Evolutionary conservation across 129 eudicot genomes (phyloP).

Genomic region (Kitagawia praeruptora): DNA sequence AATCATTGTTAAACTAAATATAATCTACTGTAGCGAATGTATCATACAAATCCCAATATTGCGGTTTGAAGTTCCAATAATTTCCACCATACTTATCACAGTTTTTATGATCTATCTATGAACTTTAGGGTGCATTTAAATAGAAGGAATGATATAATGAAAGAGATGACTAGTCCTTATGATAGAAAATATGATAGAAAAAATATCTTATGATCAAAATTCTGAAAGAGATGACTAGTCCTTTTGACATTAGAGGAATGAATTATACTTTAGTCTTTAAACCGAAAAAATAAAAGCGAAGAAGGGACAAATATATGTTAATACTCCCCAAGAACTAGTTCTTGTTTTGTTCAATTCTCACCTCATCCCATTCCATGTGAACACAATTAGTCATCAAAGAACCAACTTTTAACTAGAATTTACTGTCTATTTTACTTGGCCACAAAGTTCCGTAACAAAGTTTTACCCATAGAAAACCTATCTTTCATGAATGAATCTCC

Average conservation of each 20-base stretch:
- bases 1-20: neutral
- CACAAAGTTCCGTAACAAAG: neutral
- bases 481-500: neutral
- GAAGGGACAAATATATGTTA: neutral
- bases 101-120: neutral
- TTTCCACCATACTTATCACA: neutral
- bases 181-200: neutral
- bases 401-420: neutral
- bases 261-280: too few relatives aligned
- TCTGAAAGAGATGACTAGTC: neutral
- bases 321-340: neutral
- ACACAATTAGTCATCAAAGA: neutral
- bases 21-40: neutral
- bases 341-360: neutral
- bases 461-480: neutral
- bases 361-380: neutral
- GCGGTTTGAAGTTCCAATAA: neutral
- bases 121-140: neutral
- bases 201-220: neutral
- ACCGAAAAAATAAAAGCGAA: neutral
- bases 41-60: neutral
- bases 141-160: neutral
- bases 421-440: neutral
- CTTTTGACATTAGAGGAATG: neutral
- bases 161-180: too few relatives aligned